A percentile compares a stretch with the other conserved stretches of the same genome.
Conservation (phyloP, 1,284 basidiomycete species). For the Apiotrichum sp. region DNA sequence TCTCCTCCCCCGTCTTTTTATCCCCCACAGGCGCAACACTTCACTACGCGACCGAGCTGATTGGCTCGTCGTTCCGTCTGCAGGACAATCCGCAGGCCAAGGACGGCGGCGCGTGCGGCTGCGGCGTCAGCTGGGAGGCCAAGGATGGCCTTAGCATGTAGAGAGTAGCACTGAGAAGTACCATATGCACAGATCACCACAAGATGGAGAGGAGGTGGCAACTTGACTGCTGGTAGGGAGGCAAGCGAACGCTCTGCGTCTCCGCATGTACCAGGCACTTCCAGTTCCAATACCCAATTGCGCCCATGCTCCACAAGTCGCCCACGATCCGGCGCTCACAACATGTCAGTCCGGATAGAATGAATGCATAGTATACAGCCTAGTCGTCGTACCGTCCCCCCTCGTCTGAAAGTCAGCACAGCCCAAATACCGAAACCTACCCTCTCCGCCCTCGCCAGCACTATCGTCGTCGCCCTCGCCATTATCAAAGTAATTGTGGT, state of each 20-base stretch:
- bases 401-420: slow-evolving; percentile 3
- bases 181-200: not conserved
- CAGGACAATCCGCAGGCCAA: slow-evolving; percentile 52
- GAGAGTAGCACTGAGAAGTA: not conserved
- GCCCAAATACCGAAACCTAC: slow-evolving; percentile 4
- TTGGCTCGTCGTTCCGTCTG: slow-evolving; percentile 53
- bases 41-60: slow-evolving; percentile 57
- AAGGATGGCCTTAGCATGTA: slow-evolving; percentile 15
- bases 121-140: slow-evolving; percentile 52
- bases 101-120: slow-evolving; percentile 54
- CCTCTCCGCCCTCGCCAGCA: slow-evolving; percentile 39
- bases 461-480: slow-evolving; percentile 45
- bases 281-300: no score
- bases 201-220: no score
- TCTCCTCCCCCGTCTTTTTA: no score
- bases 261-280: no score
- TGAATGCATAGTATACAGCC: not conserved
- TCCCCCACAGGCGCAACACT: slow-evolving; percentile 47
- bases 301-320: no score
- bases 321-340: no score
- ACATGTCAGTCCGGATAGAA: not conserved
- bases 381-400: slow-evolving; percentile 8
- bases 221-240: no score
- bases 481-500: slow-evolving; percentile 47
- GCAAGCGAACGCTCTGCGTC: no score